These are phyloP conservation scores for Ichthyophonus hoferi DNA, from an alignment of 208 protist genomes.

Conservation along the genomic window DNA sequence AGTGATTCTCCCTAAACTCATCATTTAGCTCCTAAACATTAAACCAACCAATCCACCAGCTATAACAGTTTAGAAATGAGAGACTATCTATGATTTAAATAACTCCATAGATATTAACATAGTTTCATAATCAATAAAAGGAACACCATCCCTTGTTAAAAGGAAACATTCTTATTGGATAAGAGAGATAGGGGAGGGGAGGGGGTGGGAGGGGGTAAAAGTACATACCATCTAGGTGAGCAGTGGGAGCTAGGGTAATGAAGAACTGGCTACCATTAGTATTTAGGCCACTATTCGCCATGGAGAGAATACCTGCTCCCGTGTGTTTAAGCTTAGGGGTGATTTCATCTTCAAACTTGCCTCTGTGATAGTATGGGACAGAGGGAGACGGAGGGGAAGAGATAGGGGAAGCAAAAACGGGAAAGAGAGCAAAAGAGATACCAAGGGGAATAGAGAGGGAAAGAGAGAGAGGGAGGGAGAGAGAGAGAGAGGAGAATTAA, in stretches of 20 bases:
- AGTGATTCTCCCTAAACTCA: background rate
- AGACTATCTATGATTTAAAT: no score
- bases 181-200: no score
- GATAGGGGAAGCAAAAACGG: background rate
- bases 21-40: no score
- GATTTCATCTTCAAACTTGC: conserved; percentile 55
- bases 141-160: no score
- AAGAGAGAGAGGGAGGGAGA: background rate
- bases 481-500: background rate
- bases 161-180: no score
- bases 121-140: no score
- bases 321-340: conserved; percentile 85
- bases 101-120: no score
- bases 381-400: background rate
- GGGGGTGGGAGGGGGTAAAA: no score
- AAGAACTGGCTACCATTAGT: conserved; percentile 77
- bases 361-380: conserved; percentile 25
- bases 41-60: no score
- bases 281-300: conserved; percentile 77
- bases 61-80: no score
- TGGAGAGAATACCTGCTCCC: conserved; percentile 60
- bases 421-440: background rate
- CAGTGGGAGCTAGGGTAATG: conserved; percentile 53
- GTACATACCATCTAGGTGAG: conserved; percentile 68
- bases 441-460: background rate